These are phyloP conservation scores for Chrysoporthe deuterocubensis DNA, from an alignment of 2,329 filamentous ascomycete genomes.

Conservation along the genomic window DNA sequence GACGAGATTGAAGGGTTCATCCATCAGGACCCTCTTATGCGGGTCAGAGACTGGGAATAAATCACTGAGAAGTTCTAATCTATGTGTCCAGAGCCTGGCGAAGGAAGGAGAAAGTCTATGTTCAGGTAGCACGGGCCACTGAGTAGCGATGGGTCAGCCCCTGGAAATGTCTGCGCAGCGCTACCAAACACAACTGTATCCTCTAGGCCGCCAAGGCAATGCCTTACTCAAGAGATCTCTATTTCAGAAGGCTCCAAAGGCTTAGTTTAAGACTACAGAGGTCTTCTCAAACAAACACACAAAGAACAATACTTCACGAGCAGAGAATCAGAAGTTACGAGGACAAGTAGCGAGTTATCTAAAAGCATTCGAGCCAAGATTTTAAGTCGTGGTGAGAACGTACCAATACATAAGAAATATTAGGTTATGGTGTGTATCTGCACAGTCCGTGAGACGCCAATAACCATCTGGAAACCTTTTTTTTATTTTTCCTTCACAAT, in stretches of 20 bases:
- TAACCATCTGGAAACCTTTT: background rate
- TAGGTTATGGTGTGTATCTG: slow-evolving; percentile 5
- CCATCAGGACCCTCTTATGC: background rate
- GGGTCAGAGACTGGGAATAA: background rate
- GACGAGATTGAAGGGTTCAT: background rate
- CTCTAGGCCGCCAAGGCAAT: background rate
- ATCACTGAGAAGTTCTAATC: background rate
- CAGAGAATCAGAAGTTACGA: too few species aligned
- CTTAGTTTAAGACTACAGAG: background rate
- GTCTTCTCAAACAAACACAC: too few species aligned
- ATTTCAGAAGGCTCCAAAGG: background rate
- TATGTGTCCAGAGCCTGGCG: background rate
- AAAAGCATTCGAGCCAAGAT: background rate
- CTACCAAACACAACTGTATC: background rate
- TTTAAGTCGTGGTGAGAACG: background rate
- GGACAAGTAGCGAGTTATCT: background rate
- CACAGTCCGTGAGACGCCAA: slow-evolving; percentile 1
- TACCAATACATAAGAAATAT: background rate
- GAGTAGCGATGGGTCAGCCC: background rate
- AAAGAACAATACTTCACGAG: too few species aligned
- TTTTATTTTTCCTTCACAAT: background rate
- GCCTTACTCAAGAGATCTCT: background rate
- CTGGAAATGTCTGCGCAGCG: background rate
- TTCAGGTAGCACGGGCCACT: slow-evolving; percentile 5
- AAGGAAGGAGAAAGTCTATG: background rate